Conservation (phyloP, 306 rosid genomes). For the Comarum palustre region DNA sequence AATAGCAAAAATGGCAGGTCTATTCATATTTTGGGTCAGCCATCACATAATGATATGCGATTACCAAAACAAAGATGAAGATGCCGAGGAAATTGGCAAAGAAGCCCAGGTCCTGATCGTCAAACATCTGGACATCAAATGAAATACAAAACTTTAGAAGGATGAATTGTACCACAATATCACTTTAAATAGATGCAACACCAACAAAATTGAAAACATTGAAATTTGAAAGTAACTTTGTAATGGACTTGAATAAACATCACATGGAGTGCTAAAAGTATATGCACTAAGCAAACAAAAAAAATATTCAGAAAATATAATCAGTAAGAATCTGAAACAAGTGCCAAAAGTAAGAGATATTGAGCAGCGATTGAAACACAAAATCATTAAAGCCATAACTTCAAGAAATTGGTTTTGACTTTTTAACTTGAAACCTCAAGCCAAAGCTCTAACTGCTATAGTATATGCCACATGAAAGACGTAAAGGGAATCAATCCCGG, state of each 20-base stretch:
- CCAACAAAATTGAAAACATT: background rate
- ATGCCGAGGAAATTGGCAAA: slow-evolving; percentile 88
- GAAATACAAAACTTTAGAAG: background rate
- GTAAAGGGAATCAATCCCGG: background rate
- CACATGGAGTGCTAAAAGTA: background rate
- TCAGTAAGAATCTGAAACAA: background rate
- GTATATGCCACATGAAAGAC: background rate
- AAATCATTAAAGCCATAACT: background rate
- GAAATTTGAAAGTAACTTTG: background rate
- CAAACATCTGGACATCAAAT: slow-evolving; percentile 58
- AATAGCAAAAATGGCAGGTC: slow-evolving; percentile 16
- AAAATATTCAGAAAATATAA: background rate
- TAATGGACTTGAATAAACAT: background rate
- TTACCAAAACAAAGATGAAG: slow-evolving; percentile 75
- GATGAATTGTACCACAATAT: slow-evolving; percentile 3
- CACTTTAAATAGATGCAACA: background rate
- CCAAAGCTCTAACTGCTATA: background rate
- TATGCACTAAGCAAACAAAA: background rate
- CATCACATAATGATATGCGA: slow-evolving; percentile 81
- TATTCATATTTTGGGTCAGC: slow-evolving; percentile 81
- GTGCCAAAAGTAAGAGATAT: background rate
- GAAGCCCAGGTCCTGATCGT: slow-evolving; percentile 87
- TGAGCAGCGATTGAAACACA: background rate
- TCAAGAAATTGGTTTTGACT: background rate
- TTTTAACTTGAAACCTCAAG: background rate